Evolutionary conservation across 345 rosid genomes (phyloP).

Genomic region (Hibiscus syriacus): DNA sequence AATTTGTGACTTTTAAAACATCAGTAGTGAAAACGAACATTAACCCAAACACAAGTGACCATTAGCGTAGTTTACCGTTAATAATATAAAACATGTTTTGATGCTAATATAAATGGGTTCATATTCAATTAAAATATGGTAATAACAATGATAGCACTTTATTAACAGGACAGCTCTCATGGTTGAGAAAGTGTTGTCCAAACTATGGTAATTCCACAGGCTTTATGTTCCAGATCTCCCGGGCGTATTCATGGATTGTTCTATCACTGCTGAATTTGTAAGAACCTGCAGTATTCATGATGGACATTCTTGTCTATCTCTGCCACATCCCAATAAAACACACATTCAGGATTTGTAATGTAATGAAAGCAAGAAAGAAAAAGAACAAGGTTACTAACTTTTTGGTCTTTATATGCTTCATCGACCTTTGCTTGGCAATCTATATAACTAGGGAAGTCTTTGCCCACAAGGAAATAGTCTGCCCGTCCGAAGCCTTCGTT

Average conservation of each 20-base stretch:
- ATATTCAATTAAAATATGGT: too few relatives aligned
- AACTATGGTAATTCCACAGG: slow-evolving; percentile 41
- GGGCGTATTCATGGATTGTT: slow-evolving; percentile 69
- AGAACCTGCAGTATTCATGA: slow-evolving; percentile 75
- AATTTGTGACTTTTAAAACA: too few relatives aligned
- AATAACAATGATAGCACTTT: not conserved
- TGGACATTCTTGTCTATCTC: slow-evolving; percentile 80
- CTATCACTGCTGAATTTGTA: slow-evolving; percentile 86
- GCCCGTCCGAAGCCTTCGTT: slow-evolving; percentile 72
- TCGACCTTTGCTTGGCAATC: slow-evolving; percentile 77
- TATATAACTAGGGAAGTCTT: slow-evolving; percentile 78
- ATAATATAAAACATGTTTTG: too few relatives aligned
- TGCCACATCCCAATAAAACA: too few relatives aligned
- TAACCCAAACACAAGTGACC: too few relatives aligned
- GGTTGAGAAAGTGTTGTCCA: not conserved
- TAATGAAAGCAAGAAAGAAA: not conserved
- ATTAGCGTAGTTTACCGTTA: too few relatives aligned
- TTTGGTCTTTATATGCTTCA: slow-evolving; percentile 57
- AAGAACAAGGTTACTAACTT: slow-evolving; percentile 35
- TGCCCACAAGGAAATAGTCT: slow-evolving; percentile 82
- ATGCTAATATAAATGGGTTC: too few relatives aligned
- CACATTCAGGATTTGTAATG: too few relatives aligned
- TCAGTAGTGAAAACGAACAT: too few relatives aligned
- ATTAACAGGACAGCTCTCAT: not conserved
- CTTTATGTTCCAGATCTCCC: slow-evolving; percentile 62